Evolutionary conservation across 2,329 filamentous ascomycete species (phyloP).

Genomic region (Verticillium longisporum): DNA sequence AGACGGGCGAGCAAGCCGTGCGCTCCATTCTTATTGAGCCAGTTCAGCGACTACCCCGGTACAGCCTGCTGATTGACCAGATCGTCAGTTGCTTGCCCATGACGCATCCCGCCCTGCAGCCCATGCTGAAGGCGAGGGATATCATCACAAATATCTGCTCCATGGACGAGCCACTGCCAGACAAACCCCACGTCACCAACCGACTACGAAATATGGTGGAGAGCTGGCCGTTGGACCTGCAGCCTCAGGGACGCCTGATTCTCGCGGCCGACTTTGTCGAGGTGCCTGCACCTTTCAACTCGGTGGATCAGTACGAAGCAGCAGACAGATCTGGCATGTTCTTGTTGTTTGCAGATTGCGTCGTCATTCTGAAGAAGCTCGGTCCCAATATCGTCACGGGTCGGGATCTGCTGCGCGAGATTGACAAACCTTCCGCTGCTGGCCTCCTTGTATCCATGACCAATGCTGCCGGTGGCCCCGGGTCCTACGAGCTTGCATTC

Average conservation of each 20-base stretch:
- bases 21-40: constrained; percentile 93
- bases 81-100: constrained; percentile 82
- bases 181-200: constrained; percentile 67
- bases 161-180: constrained; percentile 64
- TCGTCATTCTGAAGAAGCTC: constrained; percentile 71
- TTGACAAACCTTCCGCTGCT: constrained; percentile 71
- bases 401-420: constrained; percentile 72
- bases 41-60: constrained; percentile 87
- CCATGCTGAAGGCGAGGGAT: constrained; percentile 82
- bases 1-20: constrained; percentile 83
- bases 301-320: constrained; percentile 27
- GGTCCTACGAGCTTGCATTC: constrained; percentile 67
- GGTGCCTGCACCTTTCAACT: constrained; percentile 62
- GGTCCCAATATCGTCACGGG: constrained; percentile 58
- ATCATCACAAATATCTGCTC: constrained; percentile 96
- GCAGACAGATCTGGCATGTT: constrained; percentile 61
- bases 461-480: constrained; percentile 53
- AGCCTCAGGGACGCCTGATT: constrained; percentile 72
- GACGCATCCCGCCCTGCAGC: constrained; percentile 75
- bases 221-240: constrained; percentile 66
- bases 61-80: constrained; percentile 93
- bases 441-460: constrained; percentile 57
- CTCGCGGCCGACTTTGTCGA: constrained; percentile 76
- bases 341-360: constrained; percentile 74
- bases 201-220: constrained; percentile 71